Evolutionary conservation across 768 basidiomycete species (phyloP), one percentile per base, ranked within the genome.

Genomic region (Termitomyces titanicus): DNA sequence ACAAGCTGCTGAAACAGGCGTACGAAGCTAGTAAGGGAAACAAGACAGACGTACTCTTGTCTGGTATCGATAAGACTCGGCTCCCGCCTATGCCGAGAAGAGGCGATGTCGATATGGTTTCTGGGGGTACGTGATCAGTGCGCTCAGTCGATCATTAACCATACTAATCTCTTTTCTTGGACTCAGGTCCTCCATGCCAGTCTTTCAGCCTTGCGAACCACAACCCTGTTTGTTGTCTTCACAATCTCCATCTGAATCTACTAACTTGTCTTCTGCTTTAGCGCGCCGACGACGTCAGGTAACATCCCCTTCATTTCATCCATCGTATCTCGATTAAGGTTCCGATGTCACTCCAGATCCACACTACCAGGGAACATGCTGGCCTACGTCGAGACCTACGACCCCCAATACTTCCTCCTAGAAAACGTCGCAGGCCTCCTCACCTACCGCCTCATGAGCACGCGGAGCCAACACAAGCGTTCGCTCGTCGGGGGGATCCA

Each of bases 161-260:
- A 12, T n/a, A 42, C 5, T 34, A 29, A 29, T 29, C 3, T 4
- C 9, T 29, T 29, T 25, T 58, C 48, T n/a, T 43, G 5, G 7
- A 3, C 7, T n/a, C 53, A 88, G 88, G 88, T 3, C 87, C 88
- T 3, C 89, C 89, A 12, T 91, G 89, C 61, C 89, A 90, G 59
- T 79, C 84, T 3, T 91, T 89, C 60, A 85, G 83, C 56, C 62
- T 69, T 0, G 84, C 84, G 55, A 91, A 90, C 53, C 82, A 83
- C 56, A 66, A 70, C 35, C 83, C 81, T 64, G 86, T 84, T 55
- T 64, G 74, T 61, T 7, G 31, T 9, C n/a, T 49, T 18, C 3
- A 3, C 11, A 3, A n/a, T 25, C 17, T 18, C 2, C 17, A 11
- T 38, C 13, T 13, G n/a, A 22, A 25, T 40, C 15, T 31, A 38